These are phyloP conservation scores for Fallopia convolvulus DNA, from an alignment of 148 eudicot species.

Conservation along the genomic window DNA sequence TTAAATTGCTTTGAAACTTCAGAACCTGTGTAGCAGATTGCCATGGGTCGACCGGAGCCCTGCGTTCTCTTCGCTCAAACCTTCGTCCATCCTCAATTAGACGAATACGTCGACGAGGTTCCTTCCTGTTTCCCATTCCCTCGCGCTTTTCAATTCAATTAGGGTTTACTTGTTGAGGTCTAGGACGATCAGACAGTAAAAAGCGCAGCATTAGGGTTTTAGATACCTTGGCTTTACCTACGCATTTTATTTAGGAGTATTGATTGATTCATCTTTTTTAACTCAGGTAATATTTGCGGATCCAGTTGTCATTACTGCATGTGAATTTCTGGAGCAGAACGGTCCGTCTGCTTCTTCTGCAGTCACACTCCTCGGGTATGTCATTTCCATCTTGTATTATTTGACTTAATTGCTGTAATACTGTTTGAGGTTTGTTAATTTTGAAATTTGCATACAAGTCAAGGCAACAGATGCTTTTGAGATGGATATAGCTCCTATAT, in stretches of 20 bases:
- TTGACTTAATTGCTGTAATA: neutral
- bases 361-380: constrained; percentile 82
- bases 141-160: too few species aligned
- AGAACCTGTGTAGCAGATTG: constrained; percentile 8
- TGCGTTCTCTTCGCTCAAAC: constrained; percentile 87
- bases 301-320: constrained; percentile 79
- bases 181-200: neutral
- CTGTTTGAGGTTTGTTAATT: neutral
- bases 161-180: neutral
- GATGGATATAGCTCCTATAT: too few species aligned
- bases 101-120: constrained; percentile 95
- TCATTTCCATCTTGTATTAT: neutral
- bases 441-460: neutral
- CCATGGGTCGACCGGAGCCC: constrained; percentile 93
- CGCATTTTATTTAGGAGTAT: neutral
- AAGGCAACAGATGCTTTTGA: neutral
- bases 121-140: neutral
- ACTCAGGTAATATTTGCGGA: constrained; percentile 85
- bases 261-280: neutral
- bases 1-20: neutral
- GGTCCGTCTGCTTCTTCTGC: constrained; percentile 70
- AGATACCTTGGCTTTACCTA: neutral
- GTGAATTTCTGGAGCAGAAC: constrained; percentile 91
- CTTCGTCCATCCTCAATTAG: constrained; percentile 80
- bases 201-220: neutral